A percentile compares a stretch with the other conserved stretches of the same genome.
Conservation (phyloP, 164 flowering plant species). For the Houttuynia cordata region DNA sequence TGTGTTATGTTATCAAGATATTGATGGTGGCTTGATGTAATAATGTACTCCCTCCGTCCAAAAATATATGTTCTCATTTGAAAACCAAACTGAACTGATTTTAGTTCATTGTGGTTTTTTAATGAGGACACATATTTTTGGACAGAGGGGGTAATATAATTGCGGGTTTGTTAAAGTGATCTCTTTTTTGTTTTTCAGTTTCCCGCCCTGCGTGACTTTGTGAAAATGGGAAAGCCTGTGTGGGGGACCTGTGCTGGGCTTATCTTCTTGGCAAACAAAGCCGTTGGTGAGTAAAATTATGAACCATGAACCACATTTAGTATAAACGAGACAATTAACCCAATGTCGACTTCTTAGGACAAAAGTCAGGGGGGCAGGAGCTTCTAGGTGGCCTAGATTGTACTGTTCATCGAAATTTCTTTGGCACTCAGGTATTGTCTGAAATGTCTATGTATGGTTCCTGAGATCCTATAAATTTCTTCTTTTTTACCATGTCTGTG, state of each 20-base stretch:
- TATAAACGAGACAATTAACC: neutral
- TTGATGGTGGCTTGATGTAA: no score
- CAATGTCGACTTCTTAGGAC: slow-evolving; percentile 39
- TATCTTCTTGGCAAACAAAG: slow-evolving; percentile 82
- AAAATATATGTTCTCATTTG: no score
- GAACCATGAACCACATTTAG: neutral
- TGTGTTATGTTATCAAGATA: neutral
- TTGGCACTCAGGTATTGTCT: slow-evolving; percentile 76
- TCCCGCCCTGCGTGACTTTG: slow-evolving; percentile 87
- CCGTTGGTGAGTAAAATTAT: slow-evolving; percentile 36
- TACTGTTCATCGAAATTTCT: slow-evolving; percentile 83
- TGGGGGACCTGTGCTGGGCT: slow-evolving; percentile 99
- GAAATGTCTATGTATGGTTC: neutral
- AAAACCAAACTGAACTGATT: no score
- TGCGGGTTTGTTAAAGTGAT: neutral
- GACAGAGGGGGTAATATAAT: no score
- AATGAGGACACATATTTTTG: no score
- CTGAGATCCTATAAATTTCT: no score
- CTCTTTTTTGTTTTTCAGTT: slow-evolving; percentile 42
- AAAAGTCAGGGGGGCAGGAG: slow-evolving; percentile 81
- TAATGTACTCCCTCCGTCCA: no score
- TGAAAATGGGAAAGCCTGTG: slow-evolving; percentile 86
- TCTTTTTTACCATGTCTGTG: neutral
- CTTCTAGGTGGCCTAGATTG: slow-evolving; percentile 90
- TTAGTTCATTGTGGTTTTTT: no score